Percentiles rank a stretch among this genome's conserved stretches.
Conservation (phyloP, 2,329 filamentous ascomycete genomes). For the Aureobasidium sp. region DNA sequence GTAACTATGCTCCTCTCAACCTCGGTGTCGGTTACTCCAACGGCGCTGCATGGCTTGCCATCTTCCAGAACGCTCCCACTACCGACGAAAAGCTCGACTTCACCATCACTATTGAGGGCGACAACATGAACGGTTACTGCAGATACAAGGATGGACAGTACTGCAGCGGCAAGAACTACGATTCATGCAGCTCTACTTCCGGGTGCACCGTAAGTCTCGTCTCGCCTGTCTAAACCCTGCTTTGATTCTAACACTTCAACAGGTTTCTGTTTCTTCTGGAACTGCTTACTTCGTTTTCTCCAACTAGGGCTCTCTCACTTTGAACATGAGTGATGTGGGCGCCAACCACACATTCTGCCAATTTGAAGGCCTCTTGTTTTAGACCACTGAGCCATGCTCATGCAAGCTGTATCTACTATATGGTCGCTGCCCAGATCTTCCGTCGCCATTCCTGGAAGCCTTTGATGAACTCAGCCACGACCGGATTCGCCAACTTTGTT, state of each 20-base stretch:
- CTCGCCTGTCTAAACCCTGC: background rate
- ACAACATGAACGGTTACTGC: constrained; percentile 54
- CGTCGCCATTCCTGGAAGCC: background rate
- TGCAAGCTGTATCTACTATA: constrained; percentile 8
- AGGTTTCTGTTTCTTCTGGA: constrained; percentile 46
- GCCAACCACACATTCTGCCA: background rate
- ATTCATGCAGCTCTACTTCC: constrained; percentile 41
- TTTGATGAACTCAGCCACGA: background rate
- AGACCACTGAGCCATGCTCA: constrained; percentile 4
- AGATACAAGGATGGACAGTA: constrained; percentile 60
- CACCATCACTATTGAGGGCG: constrained; percentile 69
- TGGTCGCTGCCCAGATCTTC: background rate
- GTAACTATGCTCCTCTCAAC: constrained; percentile 86
- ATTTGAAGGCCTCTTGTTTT: background rate
- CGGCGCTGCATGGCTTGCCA: constrained; percentile 68
- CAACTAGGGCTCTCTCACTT: constrained; percentile 12
- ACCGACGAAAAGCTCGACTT: constrained; percentile 64
- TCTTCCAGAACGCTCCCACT: constrained; percentile 79
- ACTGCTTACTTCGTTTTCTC: constrained; percentile 43
- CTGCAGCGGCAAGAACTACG: constrained; percentile 42
- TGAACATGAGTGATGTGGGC: background rate
- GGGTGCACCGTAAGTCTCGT: constrained; percentile 73
- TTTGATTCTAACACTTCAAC: constrained; percentile 18
- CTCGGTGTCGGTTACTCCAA: constrained; percentile 69
- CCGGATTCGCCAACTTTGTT: background rate